Base-by-base conservation (phyloP, 441 rosid genomes). In the Populus hybrid region DNA sequence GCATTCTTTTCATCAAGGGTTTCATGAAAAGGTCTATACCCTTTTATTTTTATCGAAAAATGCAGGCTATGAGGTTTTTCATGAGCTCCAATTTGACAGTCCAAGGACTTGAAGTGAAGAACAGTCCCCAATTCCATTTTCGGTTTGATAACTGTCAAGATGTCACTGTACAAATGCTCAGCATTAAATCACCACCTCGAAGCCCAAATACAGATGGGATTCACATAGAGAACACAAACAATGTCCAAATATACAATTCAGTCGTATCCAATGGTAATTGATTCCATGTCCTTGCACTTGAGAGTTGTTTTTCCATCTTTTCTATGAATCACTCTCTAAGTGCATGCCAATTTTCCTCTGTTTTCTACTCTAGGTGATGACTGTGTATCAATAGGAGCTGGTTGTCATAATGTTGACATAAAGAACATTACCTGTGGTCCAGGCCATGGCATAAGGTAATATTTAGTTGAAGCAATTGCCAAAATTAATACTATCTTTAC, bases 201-300 rank as follows among this genome's bases (percentile, higher is more conserved):
- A 87, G 90, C 76, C 90, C 90, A 14, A 87, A 87, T 79, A 87
- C 90, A 0, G 90, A 87, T 70, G 90, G 90, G 12, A 87, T 87
- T 75, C 90, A 87, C 81, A 76, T 87, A n/a, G 88, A 85, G 80
- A 87, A 81, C 82, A 79, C 90, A 9, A 79, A 81, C 42, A 77
- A 84, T 70, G 85, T 85, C 66, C 79, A 61, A n/a, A 83, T 87
- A 66, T 38, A 83, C 73, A 76, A 85, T 69, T 85, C 88, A 14
- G 46, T 83, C n/a, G 74, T 85, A 46, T 79, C 90, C 40, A 85
- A 76, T 59, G 88, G 90, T 87, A 83, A 78, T 76, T 23, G 21
- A 8, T 59, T 11, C 32, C 20, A 16, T 20, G 2, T 18, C 59
- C 20, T 10, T 12, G 8, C 18, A 20, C 21, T 6, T 6, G 11